A percentile compares a stretch with the other conserved stretches of the same genome.
Evolutionary conservation across 371 early-diverging fungal genomes (phyloP).

Genomic region (Rhizopus arrhizus): DNA sequence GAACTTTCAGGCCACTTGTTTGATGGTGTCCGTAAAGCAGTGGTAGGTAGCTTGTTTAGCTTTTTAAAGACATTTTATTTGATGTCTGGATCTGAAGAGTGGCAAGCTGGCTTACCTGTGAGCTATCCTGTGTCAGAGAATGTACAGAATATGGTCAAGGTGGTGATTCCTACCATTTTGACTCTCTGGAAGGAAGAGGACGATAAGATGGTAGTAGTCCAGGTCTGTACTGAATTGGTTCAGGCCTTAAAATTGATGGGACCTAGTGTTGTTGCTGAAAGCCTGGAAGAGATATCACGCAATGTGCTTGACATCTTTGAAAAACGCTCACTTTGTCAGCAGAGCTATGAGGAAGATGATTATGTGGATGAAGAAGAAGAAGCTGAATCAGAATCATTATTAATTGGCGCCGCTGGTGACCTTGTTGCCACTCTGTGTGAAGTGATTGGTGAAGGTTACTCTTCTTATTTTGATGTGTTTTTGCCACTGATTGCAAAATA

Average conservation of each 20-base stretch:
- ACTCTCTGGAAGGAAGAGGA: conserved; percentile 81
- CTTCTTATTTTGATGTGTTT: conserved; percentile 73
- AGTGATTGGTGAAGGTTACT: conserved; percentile 75
- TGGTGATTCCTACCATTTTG: conserved; percentile 73
- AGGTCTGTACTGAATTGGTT: conserved; percentile 72
- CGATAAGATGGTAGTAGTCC: conserved; percentile 78
- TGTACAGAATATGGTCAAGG: conserved; percentile 67
- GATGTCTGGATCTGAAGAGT: conserved; percentile 65
- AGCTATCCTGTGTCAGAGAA: conserved; percentile 73
- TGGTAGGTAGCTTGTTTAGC: conserved; percentile 68
- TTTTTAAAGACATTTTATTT: conserved; percentile 76
- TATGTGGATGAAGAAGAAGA: conserved; percentile 85
- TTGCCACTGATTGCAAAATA: conserved; percentile 82
- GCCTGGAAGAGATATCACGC: conserved; percentile 61
- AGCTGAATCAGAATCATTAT: conserved; percentile 81
- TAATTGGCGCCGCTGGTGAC: conserved; percentile 83
- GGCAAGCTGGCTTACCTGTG: conserved; percentile 75
- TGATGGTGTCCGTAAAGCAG: conserved; percentile 85
- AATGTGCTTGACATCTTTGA: conserved; percentile 72
- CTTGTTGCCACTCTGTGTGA: conserved; percentile 77
- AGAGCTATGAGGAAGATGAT: conserved; percentile 73
- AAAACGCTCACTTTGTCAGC: conserved; percentile 83
- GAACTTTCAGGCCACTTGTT: conserved; percentile 70
- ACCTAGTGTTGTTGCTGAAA: conserved; percentile 75
- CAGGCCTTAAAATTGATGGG: conserved; percentile 74